Conservation (phyloP, 2,329 filamentous ascomycete genomes). For the Phialophora chinensis region DNA sequence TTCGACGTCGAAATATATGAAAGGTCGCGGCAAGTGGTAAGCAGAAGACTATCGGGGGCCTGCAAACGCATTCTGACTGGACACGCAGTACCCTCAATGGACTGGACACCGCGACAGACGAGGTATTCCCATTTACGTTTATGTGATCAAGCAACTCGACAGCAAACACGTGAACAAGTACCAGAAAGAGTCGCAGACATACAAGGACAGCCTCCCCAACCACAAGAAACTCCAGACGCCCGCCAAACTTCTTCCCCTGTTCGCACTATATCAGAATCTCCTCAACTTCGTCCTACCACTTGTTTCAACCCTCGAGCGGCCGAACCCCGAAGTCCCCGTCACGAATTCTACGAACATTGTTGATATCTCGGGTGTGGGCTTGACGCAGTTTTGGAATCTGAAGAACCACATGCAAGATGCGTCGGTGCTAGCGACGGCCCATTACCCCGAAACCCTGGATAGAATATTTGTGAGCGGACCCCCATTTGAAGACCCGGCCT, state of each 20-base stretch:
- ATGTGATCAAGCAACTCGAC: conserved; percentile 82
- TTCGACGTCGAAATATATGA: conserved; percentile 88
- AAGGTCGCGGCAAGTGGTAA: conserved; percentile 72
- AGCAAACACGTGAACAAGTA: conserved; percentile 80
- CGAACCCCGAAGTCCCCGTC: conserved; percentile 79
- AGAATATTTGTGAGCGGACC: conserved; percentile 68
- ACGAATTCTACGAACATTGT: conserved; percentile 94
- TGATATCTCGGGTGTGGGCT: conserved; percentile 82
- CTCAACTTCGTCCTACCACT: conserved; percentile 85
- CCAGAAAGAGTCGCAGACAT: conserved; percentile 63
- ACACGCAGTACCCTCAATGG: conserved; percentile 70
- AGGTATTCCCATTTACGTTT: conserved; percentile 91
- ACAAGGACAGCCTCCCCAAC: conserved; percentile 49
- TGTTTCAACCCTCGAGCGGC: conserved; percentile 77
- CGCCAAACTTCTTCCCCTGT: conserved; percentile 80
- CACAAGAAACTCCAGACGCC: conserved; percentile 65
- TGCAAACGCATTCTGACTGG: conserved; percentile 10
- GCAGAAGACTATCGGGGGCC: conserved; percentile 36
- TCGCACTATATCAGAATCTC: conserved; percentile 92
- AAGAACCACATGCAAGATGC: conserved; percentile 94
- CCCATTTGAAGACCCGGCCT: neutral
- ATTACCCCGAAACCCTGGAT: conserved; percentile 94
- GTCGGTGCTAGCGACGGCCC: conserved; percentile 82
- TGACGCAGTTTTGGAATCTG: conserved; percentile 96
- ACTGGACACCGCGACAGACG: conserved; percentile 87